A percentile compares a stretch with the other conserved stretches of the same genome.
These are phyloP conservation scores for Hypericum perforatum DNA, from an alignment of 345 rosid genomes.

Conservation along the genomic window DNA sequence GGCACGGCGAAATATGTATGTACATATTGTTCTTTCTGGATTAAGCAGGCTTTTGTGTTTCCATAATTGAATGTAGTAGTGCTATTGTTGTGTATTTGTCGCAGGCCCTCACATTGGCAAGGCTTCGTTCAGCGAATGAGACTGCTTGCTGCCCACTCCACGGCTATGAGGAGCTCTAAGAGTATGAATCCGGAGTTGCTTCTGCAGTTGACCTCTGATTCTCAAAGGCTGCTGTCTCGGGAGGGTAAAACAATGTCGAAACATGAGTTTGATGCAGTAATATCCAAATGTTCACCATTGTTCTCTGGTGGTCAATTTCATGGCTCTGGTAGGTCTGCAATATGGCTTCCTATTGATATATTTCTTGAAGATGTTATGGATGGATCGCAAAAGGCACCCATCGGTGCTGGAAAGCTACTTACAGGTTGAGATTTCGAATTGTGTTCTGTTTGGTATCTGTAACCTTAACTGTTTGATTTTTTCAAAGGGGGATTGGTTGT, in stretches of 20 bases:
- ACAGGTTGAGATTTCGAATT: conserved; percentile 40
- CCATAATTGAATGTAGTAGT: background rate
- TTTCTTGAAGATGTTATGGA: conserved; percentile 91
- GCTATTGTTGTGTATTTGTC: background rate
- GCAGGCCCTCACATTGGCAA: conserved; percentile 76
- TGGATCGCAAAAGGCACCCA: conserved; percentile 60
- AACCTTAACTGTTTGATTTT: conserved; percentile 3
- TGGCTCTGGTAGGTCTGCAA: conserved; percentile 57
- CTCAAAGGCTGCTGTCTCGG: conserved; percentile 27
- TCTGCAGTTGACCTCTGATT: conserved; percentile 49
- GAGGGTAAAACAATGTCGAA: conserved; percentile 40
- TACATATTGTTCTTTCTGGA: conserved; percentile 5
- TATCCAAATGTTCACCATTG: conserved; percentile 45
- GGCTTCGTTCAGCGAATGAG: conserved; percentile 48
- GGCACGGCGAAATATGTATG: conserved; percentile 74
- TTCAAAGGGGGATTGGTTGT: background rate
- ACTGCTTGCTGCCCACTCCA: conserved; percentile 55
- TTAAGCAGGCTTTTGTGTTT: background rate
- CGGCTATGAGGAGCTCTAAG: conserved; percentile 52
- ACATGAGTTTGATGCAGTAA: conserved; percentile 47
- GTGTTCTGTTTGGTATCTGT: background rate
- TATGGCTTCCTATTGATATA: conserved; percentile 93
- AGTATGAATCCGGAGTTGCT: conserved; percentile 45
- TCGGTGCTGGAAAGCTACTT: conserved; percentile 62
- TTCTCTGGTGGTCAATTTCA: conserved; percentile 57